Conservation (phyloP, 2,329 filamentous ascomycete species). For the Aschersonia sp. region DNA sequence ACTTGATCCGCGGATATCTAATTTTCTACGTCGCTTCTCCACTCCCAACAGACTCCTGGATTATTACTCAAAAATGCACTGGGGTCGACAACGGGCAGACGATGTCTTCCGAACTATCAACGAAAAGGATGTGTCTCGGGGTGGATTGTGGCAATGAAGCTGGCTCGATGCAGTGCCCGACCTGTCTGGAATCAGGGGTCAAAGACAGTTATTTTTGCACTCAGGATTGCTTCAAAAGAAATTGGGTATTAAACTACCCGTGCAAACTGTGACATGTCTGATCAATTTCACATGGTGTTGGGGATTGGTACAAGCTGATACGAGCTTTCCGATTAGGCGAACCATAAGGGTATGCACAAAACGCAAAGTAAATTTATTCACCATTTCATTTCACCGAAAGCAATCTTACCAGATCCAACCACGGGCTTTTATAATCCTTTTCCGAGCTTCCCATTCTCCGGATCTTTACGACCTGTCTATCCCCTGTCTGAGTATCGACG, state of each 20-base stretch:
- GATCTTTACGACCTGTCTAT: constrained; percentile 72
- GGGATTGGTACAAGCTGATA: constrained; percentile 37
- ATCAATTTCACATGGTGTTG: constrained; percentile 78
- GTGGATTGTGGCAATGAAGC: constrained; percentile 79
- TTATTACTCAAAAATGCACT: too few species aligned
- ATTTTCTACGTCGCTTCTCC: too few species aligned
- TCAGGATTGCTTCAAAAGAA: constrained; percentile 97
- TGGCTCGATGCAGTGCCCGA: constrained; percentile 80
- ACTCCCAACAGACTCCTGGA: too few species aligned
- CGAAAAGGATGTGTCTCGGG: constrained; percentile 62
- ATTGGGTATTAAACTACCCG: constrained; percentile 55
- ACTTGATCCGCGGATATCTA: too few species aligned
- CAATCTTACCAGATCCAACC: constrained; percentile 83
- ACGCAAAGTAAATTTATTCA: constrained; percentile 61
- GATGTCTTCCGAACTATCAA: constrained; percentile 25
- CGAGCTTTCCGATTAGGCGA: constrained; percentile 35
- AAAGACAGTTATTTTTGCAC: constrained; percentile 94
- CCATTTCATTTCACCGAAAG: constrained; percentile 61
- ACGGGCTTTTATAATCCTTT: constrained; percentile 88
- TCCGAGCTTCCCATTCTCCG: constrained; percentile 73
- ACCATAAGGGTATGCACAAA: constrained; percentile 64
- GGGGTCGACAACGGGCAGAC: too few species aligned
- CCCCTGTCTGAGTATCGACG: constrained; percentile 59
- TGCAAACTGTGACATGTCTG: too few species aligned
- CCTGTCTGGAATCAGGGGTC: constrained; percentile 76